phyloP scores from a whole-genome alignment of 2,329 filamentous ascomycete genomes.

The Cryphonectria parasitica region DNA sequence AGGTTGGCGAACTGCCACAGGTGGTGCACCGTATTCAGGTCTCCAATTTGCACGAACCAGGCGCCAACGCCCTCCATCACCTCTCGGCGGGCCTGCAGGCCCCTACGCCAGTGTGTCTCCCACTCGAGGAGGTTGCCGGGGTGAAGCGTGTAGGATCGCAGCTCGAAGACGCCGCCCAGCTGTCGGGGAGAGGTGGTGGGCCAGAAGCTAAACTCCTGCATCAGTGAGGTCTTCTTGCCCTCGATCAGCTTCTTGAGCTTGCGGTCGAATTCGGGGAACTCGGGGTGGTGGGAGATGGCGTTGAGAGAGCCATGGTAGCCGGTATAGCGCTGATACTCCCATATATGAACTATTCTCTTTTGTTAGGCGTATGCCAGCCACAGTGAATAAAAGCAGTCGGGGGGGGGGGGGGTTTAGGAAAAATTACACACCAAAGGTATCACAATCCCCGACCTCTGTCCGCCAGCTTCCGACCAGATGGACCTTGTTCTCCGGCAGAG shows the following conservation, averaged over 20 bases:
- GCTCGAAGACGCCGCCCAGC: constrained; percentile 91
- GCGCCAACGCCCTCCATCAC: constrained; percentile 99
- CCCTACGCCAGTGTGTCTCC: constrained; percentile 97
- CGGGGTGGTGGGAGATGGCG: constrained; percentile 79
- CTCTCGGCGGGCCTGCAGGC: constrained; percentile 85
- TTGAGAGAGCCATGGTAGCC: constrained; percentile 93
- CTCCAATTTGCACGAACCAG: constrained; percentile 98
- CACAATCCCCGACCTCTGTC: constrained; percentile 95
- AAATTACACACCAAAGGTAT: constrained; percentile 79
- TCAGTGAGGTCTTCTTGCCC: constrained; percentile 84
- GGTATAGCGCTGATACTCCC: constrained; percentile 97
- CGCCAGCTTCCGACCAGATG: constrained; percentile 97
- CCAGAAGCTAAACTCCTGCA: constrained; percentile 99
- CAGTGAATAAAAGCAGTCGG: neutral
- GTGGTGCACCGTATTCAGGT: constrained; percentile 96
- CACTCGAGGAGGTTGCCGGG: constrained; percentile 96
- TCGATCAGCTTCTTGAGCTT: constrained; percentile 86
- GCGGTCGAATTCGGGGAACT: constrained; percentile 80
- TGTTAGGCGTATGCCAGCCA: constrained; percentile 16
- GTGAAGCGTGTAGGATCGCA: constrained; percentile 94
- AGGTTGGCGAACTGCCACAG: constrained; percentile 98
- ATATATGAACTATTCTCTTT: constrained; percentile 80
- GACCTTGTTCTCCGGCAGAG: constrained; percentile 85
- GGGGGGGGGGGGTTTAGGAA: neutral
- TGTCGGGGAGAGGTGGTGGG: constrained; percentile 88